These are phyloP conservation scores for Noccaea caerulescens DNA, from an alignment of 345 rosid species.

Conservation along the genomic window DNA sequence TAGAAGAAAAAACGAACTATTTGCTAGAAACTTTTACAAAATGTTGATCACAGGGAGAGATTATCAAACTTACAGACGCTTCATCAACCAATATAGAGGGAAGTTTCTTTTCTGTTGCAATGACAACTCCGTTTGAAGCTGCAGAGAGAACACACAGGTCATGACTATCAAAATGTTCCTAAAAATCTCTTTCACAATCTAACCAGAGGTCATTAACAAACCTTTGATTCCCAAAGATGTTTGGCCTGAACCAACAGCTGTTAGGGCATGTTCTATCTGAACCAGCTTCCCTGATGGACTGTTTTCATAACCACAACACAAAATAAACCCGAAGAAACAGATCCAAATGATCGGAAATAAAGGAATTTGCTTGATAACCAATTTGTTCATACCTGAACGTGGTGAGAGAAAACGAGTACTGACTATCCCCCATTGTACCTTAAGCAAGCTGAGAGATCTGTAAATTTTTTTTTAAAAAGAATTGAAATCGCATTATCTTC, in stretches of 20 bases:
- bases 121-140: conserved; percentile 97
- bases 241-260: conserved; percentile 95
- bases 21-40: neutral
- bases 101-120: conserved; percentile 92
- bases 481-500: neutral
- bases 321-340: neutral
- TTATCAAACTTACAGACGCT: conserved; percentile 64
- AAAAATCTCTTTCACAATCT: neutral
- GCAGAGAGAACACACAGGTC: conserved; percentile 24
- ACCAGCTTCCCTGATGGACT: conserved; percentile 98
- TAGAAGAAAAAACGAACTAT: neutral
- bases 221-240: conserved; percentile 96
- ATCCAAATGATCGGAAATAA: neutral
- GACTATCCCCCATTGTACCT: conserved; percentile 85
- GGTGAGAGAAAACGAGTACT: conserved; percentile 93
- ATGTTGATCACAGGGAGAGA: neutral
- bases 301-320: conserved; percentile 23
- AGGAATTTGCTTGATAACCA: neutral
- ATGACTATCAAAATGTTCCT: conserved; percentile 1
- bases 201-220: conserved; percentile 26
- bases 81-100: conserved; percentile 96
- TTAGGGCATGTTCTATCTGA: conserved; percentile 95
- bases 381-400: conserved; percentile 70
- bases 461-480: neutral
- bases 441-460: conserved; percentile 21